Percentiles rank a stretch among this genome's conserved stretches.
Conservation (phyloP, 2,329 filamentous ascomycete species). For the Ascochyta fabae region DNA sequence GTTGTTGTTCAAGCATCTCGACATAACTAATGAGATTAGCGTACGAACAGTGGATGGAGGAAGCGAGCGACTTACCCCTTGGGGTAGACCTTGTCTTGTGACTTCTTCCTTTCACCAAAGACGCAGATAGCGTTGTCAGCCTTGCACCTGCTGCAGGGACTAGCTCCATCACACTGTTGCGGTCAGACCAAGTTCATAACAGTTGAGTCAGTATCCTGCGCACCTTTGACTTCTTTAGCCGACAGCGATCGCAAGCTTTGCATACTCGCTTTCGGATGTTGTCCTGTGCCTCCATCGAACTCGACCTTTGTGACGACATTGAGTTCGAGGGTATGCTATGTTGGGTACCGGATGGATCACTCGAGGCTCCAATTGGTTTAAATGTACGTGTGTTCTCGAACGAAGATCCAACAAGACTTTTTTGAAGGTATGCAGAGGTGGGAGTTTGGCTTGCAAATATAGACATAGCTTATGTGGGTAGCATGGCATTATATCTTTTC, state of each 20-base stretch:
- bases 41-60: background rate
- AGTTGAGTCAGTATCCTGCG: constrained; percentile 16
- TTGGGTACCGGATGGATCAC: background rate
- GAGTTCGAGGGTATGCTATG: constrained; percentile 4
- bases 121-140: constrained; percentile 70
- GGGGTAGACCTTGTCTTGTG: constrained; percentile 71
- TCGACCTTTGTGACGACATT: constrained; percentile 47
- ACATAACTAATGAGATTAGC: constrained; percentile 58
- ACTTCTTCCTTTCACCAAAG: constrained; percentile 70
- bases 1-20: constrained; percentile 72
- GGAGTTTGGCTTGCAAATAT: constrained; percentile 39
- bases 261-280: constrained; percentile 67
- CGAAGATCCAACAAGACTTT: constrained; percentile 13
- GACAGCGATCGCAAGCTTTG: constrained; percentile 71
- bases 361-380: constrained; percentile 9
- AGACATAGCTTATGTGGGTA: constrained; percentile 38
- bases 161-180: constrained; percentile 64
- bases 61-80: constrained; percentile 60
- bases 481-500: constrained; percentile 49
- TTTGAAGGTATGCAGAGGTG: constrained; percentile 21
- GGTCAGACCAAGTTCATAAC: constrained; percentile 14
- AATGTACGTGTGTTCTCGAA: constrained; percentile 10
- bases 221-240: constrained; percentile 71
- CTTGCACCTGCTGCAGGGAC: constrained; percentile 67
- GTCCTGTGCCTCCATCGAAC: constrained; percentile 52